Conservation (phyloP, 129 eudicot genomes). For the Chrysanthemum seticuspe region DNA sequence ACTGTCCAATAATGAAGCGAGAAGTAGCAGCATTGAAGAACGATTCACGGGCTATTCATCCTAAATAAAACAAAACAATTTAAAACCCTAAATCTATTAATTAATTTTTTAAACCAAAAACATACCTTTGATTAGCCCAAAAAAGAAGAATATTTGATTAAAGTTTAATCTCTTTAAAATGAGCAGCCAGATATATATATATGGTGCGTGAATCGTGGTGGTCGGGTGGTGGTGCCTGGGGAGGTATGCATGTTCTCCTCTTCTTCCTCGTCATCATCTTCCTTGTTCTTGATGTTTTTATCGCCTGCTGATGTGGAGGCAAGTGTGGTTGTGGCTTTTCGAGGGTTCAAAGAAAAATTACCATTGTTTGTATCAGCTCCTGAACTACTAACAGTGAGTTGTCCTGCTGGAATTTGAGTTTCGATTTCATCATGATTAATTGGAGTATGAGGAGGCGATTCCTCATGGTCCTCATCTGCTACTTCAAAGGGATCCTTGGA, state of each 20-base stretch:
- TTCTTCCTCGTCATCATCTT: conserved; percentile 91
- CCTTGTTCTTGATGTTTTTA: conserved; percentile 57
- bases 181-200: too few species aligned
- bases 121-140: too few species aligned
- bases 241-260: conserved; percentile 91
- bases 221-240: too few species aligned
- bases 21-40: too few species aligned
- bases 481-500: conserved; percentile 19
- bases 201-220: too few species aligned
- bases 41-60: too few species aligned
- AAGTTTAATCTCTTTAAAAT: too few species aligned
- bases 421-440: conserved; percentile 46
- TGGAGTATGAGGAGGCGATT: conserved; percentile 79
- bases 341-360: conserved; percentile 32
- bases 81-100: too few species aligned
- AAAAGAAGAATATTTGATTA: too few species aligned
- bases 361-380: conserved; percentile 35
- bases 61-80: too few species aligned
- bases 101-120: too few species aligned
- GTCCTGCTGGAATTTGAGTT: conserved; percentile 37
- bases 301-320: conserved; percentile 43
- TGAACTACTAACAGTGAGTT: conserved; percentile 26
- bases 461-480: conserved; percentile 42
- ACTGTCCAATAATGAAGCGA: too few species aligned
- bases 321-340: conserved; percentile 33